Evolutionary conservation across 371 early-diverging fungal species (phyloP).

Genomic region (Circinella minor): DNA sequence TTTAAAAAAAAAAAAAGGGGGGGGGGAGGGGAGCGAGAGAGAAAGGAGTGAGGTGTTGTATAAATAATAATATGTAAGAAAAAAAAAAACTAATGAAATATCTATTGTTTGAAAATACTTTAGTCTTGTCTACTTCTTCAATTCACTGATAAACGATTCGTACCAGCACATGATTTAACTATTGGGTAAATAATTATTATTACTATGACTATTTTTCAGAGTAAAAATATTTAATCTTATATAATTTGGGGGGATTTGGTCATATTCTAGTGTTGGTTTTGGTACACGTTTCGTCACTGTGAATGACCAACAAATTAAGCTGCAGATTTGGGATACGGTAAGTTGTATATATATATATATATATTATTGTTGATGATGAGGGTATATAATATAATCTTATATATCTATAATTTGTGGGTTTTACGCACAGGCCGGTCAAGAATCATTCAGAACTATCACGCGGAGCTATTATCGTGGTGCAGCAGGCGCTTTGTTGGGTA

Average conservation of each 20-base stretch:
- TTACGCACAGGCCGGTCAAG: constrained; percentile 82
- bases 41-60: neutral
- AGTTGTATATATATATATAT: too few relatives aligned
- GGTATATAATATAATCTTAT: too few relatives aligned
- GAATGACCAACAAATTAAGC: constrained; percentile 85
- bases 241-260: too few relatives aligned
- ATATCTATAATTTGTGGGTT: neutral
- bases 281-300: constrained; percentile 81
- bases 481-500: constrained; percentile 75
- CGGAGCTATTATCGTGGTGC: constrained; percentile 98
- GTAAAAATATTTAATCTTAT: too few relatives aligned
- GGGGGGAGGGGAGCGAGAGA: neutral
- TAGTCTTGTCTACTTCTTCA: constrained; percentile 83
- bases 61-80: too few relatives aligned
- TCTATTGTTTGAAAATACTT: neutral
- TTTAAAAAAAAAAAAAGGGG: neutral
- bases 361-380: too few relatives aligned
- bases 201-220: too few relatives aligned
- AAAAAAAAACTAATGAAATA: neutral
- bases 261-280: constrained; percentile 73
- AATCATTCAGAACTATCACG: constrained; percentile 95
- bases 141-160: constrained; percentile 85
- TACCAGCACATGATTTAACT: constrained; percentile 85
- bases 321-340: constrained; percentile 99
- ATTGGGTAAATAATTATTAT: constrained; percentile 62